A percentile compares a stretch with the other conserved stretches of the same genome.
Evolutionary conservation across 208 protist genomes (phyloP).

Genomic region (Trichomonas tenax): DNA sequence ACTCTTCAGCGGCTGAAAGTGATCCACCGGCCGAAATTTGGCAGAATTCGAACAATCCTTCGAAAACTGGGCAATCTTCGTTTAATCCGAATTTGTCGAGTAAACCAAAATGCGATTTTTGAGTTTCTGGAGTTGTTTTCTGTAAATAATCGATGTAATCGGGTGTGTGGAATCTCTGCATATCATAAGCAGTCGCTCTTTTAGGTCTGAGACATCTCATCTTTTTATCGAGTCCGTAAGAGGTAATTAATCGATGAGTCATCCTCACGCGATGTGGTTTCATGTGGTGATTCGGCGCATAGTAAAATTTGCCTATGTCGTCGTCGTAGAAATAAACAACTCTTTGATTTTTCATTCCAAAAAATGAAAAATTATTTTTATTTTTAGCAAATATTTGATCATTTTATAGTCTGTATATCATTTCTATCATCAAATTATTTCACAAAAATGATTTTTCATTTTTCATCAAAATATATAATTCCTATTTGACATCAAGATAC

Average conservation of each 20-base stretch:
- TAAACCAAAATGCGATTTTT: not conserved
- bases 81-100: constrained; percentile 35
- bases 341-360: not conserved
- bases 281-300: constrained; percentile 43
- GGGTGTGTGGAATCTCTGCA: constrained; percentile 37
- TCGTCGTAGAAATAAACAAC: constrained; percentile 22
- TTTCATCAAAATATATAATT: too few relatives aligned
- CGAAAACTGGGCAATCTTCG: constrained; percentile 47
- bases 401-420: too few relatives aligned
- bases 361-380: too few relatives aligned
- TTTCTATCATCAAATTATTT: too few relatives aligned
- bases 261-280: constrained; percentile 41
- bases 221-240: constrained; percentile 39
- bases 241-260: constrained; percentile 37
- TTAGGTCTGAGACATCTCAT: constrained; percentile 34
- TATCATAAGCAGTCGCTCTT: constrained; percentile 26
- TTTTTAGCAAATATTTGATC: too few relatives aligned
- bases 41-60: constrained; percentile 50
- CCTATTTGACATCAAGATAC: too few relatives aligned
- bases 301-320: constrained; percentile 36
- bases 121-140: constrained; percentile 33
- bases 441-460: too few relatives aligned
- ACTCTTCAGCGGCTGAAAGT: constrained; percentile 71
- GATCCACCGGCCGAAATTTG: constrained; percentile 40
- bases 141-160: constrained; percentile 41